Base-by-base conservation (phyloP, 805 yeast species). In the Wickerhamomyces rabaulensis region DNA sequence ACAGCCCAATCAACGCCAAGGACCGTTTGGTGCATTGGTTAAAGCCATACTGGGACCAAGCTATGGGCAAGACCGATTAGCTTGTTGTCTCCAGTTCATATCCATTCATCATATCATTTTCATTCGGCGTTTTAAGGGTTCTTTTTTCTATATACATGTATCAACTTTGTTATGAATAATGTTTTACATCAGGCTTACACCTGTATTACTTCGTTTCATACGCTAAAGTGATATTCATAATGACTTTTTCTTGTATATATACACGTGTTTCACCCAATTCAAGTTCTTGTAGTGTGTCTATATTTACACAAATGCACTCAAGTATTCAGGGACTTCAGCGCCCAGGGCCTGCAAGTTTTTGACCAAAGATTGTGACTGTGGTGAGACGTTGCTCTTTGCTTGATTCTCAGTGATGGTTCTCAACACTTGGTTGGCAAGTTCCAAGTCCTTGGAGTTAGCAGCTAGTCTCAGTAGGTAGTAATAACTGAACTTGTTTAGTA, bases 1-100 rank as follows among this genome's bases (percentile, higher is more conserved):
- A 94, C 65, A 74, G 73, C 48, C 57, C 80, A 1, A 66, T 69
- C 1, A 83, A 74, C 54, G 88, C 83, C 3, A 58, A 63, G 45
- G 98, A 90, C 62, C 75, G 98, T 51, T 68, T 85, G 44, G 65
- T 65, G 20, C 83, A 76, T 56, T 87, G 91, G 84, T 68, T 81
- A 42, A 71, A 73, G 43, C 89, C 90, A 12, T 61, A 78, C 39
- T 78, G 86, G 80, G 73, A 77, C 53, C 73, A 80, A 61, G 95
- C 95, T 15, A 70, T 87, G 79, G 62, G 60, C 4, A 43, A 48
- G 36, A 33, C 36, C 20, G 20, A 33, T n/a, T 33, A 16, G 36
- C n/a, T n/a, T n/a, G n/a, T n/a, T 16, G 4, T 7, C 20, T 17
- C 17, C 20, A 4, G 4, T 17, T 33, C 20, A 33, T 33, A 33